phyloP scores from a whole-genome alignment of 2,329 filamentous ascomycete genomes.

The Colletotrichum sp. region DNA sequence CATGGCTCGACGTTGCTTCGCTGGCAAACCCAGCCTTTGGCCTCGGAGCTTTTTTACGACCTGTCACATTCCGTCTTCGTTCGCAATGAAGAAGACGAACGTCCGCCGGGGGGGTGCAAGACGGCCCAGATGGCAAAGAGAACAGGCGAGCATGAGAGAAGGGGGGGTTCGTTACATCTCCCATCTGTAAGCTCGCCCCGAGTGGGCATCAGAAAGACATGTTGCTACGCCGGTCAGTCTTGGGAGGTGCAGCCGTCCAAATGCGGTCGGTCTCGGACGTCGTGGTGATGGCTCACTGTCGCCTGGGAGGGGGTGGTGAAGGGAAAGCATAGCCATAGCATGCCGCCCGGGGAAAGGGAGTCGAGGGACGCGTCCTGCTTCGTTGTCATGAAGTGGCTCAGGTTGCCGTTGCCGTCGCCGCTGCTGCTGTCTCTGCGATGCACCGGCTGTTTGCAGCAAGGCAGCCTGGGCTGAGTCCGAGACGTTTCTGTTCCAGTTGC shows the following conservation, averaged over 20 bases:
- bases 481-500: background rate
- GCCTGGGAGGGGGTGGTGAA: background rate
- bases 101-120: background rate
- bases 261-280: background rate
- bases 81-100: background rate
- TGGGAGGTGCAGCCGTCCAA: slow-evolving; percentile 10
- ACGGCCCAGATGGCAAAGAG: background rate
- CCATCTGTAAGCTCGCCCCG: background rate
- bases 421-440: background rate
- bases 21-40: slow-evolving; percentile 1
- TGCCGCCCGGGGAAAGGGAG: background rate
- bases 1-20: slow-evolving; percentile 3
- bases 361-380: background rate
- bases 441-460: slow-evolving; percentile 2
- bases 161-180: background rate
- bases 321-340: background rate
- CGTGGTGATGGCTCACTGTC: background rate
- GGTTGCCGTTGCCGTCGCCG: background rate
- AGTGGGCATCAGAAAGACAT: slow-evolving; percentile 1
- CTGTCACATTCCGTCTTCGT: background rate
- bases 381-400: background rate
- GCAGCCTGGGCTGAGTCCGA: slow-evolving; percentile 1
- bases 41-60: slow-evolving; percentile 3
- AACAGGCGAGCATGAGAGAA: background rate
- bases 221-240: slow-evolving; percentile 12